phyloP scores from a whole-genome alignment of 257 asterid species.

The Nicotiana obtusifolia region DNA sequence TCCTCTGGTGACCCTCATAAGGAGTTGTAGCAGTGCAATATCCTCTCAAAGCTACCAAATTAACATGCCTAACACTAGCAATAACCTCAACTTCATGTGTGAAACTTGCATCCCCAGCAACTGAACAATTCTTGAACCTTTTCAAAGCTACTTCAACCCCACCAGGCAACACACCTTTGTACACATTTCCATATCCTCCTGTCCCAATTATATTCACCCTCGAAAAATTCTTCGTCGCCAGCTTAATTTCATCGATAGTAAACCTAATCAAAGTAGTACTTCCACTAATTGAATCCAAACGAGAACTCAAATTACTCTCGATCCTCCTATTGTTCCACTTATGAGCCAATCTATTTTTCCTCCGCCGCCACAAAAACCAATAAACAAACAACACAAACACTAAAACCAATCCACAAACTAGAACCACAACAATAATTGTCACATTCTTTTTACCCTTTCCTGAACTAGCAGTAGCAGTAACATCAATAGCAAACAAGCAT shows the following conservation, averaged over 20 bases:
- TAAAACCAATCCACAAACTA: constrained; percentile 17
- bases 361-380: constrained; percentile 31
- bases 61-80: constrained; percentile 79
- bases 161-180: constrained; percentile 60
- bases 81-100: constrained; percentile 79
- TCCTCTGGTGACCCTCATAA: constrained; percentile 77
- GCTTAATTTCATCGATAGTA: constrained; percentile 59
- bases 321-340: constrained; percentile 18
- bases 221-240: constrained; percentile 53
- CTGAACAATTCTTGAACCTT: constrained; percentile 86
- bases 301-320: constrained; percentile 26
- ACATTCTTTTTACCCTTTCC: constrained; percentile 19
- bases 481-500: constrained; percentile 67
- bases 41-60: constrained; percentile 72
- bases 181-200: constrained; percentile 93
- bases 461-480: constrained; percentile 17
- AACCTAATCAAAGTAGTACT: constrained; percentile 59
- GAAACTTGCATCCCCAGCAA: constrained; percentile 61
- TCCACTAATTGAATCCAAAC: constrained; percentile 55
- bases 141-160: constrained; percentile 78
- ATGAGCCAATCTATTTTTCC: constrained; percentile 5
- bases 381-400: constrained; percentile 26
- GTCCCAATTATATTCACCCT: constrained; percentile 55
- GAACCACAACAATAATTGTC: constrained; percentile 30
- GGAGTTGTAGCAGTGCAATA: constrained; percentile 78